These are phyloP conservation scores for Tolypocladium pustulatum DNA, from an alignment of 2,329 filamentous ascomycete species.

Conservation along the genomic window DNA sequence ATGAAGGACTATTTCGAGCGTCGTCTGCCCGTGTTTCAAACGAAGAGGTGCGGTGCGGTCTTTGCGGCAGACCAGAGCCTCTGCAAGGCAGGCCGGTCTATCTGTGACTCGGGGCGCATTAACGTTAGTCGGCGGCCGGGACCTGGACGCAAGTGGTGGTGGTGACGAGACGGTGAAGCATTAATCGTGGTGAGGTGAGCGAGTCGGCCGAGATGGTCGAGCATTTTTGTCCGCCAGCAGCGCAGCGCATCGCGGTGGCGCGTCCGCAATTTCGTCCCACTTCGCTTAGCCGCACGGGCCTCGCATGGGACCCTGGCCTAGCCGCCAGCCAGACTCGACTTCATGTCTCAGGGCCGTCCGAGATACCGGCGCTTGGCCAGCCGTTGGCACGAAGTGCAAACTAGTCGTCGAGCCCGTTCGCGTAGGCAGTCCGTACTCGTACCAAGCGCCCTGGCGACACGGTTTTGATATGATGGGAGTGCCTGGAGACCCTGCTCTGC, in stretches of 20 bases:
- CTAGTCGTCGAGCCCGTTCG: no score
- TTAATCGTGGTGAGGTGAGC: no score
- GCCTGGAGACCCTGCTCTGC: neutral
- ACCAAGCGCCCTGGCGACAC: no score
- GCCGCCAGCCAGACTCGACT: neutral
- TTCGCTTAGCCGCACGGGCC: slow-evolving; percentile 12
- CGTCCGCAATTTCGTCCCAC: slow-evolving; percentile 14
- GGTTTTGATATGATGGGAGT: neutral
- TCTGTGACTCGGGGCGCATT: neutral
- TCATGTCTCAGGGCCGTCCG: neutral
- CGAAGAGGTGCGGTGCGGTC: neutral
- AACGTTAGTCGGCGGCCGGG: neutral
- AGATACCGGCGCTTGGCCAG: neutral
- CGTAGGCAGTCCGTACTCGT: neutral
- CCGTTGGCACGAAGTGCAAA: neutral
- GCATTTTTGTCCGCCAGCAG: slow-evolving; percentile 2
- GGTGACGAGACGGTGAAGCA: neutral
- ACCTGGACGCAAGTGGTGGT: neutral
- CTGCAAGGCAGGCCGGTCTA: no score
- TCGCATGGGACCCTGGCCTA: neutral
- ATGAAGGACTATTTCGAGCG: neutral
- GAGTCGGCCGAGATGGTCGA: neutral
- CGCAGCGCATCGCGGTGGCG: slow-evolving; percentile 7
- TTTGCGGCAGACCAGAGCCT: neutral
- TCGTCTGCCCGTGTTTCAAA: neutral